These are phyloP conservation scores for Amaranthus palmeri DNA, from an alignment of 148 eudicot species.

Conservation along the genomic window DNA sequence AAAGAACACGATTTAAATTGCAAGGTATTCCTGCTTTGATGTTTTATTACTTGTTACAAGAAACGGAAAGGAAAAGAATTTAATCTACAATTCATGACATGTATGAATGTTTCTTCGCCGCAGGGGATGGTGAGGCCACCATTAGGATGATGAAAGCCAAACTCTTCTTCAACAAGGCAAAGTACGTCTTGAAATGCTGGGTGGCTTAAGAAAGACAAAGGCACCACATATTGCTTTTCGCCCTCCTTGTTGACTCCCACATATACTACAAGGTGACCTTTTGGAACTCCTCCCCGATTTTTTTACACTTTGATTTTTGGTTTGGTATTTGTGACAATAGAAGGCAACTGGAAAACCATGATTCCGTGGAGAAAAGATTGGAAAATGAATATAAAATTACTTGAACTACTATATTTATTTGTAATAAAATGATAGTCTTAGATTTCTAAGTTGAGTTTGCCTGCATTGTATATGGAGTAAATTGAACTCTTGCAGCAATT, in stretches of 20 bases:
- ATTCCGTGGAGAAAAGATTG: not conserved
- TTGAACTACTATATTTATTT: not conserved
- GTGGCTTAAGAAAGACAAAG: slow-evolving; percentile 40
- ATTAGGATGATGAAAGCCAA: slow-evolving; percentile 37
- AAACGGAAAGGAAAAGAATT: not conserved
- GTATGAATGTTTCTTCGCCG: slow-evolving; percentile 31
- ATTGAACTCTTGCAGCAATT: not conserved
- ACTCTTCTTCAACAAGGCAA: slow-evolving; percentile 39
- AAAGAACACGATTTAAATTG: not conserved
- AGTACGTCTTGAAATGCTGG: slow-evolving; percentile 40
- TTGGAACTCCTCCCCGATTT: slow-evolving; percentile 29
- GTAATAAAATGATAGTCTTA: not conserved
- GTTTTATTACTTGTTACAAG: not conserved
- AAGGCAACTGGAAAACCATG: slow-evolving; percentile 30
- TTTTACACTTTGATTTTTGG: slow-evolving; percentile 22
- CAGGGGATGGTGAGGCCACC: slow-evolving; percentile 45
- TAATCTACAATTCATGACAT: slow-evolving; percentile 14
- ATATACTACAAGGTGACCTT: slow-evolving; percentile 43
- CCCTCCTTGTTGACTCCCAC: slow-evolving; percentile 33
- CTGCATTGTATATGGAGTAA: not conserved
- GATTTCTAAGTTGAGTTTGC: not conserved
- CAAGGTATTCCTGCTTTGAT: not conserved
- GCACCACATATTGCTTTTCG: slow-evolving; percentile 37
- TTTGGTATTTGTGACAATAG: slow-evolving; percentile 27
- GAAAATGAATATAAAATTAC: not conserved